These are phyloP conservation scores for Pyricularia grisea DNA, from an alignment of 2,329 filamentous ascomycete genomes.

Conservation along the genomic window DNA sequence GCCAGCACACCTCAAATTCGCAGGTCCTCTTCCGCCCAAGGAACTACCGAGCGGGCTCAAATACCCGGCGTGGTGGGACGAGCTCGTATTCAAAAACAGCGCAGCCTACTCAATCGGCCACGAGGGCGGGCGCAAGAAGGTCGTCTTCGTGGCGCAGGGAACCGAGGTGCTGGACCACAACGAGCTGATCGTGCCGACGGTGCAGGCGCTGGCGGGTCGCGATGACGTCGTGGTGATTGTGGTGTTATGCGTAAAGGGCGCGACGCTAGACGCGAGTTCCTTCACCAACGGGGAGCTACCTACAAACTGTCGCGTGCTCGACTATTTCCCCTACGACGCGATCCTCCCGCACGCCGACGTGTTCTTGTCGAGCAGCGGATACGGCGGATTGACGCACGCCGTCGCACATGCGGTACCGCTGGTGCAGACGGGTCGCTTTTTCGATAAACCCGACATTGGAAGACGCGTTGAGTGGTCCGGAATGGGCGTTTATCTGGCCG, in stretches of 20 bases:
- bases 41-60: conserved; percentile 16
- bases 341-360: conserved; percentile 32
- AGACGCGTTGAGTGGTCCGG: conserved; percentile 31
- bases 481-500: conserved; percentile 32
- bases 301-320: conserved; percentile 31
- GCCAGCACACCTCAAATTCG: conserved; percentile 28
- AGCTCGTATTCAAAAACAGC: conserved; percentile 9
- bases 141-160: conserved; percentile 38
- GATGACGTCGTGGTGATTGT: conserved; percentile 26
- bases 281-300: conserved; percentile 25
- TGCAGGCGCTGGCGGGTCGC: conserved; percentile 28
- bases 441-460: conserved; percentile 32
- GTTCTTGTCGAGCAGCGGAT: conserved; percentile 39
- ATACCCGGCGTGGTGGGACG: conserved; percentile 35
- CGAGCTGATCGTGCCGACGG: conserved; percentile 34
- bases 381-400: conserved; percentile 34
- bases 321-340: conserved; percentile 38
- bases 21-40: conserved; percentile 29
- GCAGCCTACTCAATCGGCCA: background rate
- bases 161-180: conserved; percentile 28
- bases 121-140: conserved; percentile 17
- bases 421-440: conserved; percentile 31
- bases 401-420: conserved; percentile 35
- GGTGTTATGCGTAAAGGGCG: conserved; percentile 11
- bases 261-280: conserved; percentile 24